Evolutionary conservation across 441 rosid genomes (phyloP).

Genomic region (Pelargonium hybrid): DNA sequence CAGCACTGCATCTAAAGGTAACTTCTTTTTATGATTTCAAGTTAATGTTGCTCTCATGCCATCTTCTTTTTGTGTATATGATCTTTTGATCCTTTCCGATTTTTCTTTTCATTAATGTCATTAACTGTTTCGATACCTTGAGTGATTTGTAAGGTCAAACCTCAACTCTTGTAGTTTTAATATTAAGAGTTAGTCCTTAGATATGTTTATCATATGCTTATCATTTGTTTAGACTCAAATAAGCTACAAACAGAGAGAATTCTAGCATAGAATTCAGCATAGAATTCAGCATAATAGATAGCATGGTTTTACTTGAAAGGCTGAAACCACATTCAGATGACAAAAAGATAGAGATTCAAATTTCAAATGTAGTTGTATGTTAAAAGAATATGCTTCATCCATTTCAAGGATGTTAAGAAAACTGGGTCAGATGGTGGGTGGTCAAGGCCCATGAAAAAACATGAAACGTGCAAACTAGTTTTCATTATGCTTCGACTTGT

Average conservation of each 20-base stretch:
- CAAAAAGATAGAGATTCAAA: background rate
- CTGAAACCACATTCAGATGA: background rate
- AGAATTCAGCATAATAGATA: too few relatives aligned
- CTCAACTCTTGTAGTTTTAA: background rate
- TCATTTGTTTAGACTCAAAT: background rate
- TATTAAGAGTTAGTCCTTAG: background rate
- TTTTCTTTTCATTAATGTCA: background rate
- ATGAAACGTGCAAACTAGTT: background rate
- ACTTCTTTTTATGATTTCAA: background rate
- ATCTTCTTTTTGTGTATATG: background rate
- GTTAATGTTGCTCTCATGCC: background rate
- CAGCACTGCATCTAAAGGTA: constrained; percentile 92
- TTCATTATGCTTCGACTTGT: background rate
- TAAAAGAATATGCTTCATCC: background rate
- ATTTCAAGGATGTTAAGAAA: background rate
- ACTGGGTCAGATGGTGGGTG: background rate
- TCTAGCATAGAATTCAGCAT: too few relatives aligned
- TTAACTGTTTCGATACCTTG: background rate
- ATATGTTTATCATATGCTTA: background rate
- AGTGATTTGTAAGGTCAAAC: background rate
- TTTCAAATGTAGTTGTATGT: too few relatives aligned
- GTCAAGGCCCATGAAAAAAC: background rate
- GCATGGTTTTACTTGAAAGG: background rate
- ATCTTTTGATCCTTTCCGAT: background rate
- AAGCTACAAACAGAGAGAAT: too few relatives aligned